Conservation (phyloP, 108 stramenopile species). For the Skeletonema marinoi region DNA sequence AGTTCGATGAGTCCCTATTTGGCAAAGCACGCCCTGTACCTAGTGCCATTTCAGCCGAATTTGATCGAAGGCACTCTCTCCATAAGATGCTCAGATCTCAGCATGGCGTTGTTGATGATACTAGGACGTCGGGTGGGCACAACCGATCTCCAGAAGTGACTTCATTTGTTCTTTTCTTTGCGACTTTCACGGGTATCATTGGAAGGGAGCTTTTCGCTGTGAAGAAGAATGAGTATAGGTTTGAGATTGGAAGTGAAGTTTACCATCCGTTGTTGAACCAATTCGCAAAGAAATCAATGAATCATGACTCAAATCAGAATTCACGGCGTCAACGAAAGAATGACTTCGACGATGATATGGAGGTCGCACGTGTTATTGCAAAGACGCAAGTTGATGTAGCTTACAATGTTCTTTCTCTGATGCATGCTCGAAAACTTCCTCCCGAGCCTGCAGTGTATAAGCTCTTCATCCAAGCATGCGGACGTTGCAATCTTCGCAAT, state of each 20-base stretch:
- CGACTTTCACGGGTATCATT: conserved; percentile 67
- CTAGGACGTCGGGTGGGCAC: conserved; percentile 31
- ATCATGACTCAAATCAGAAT: neutral
- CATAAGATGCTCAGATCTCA: conserved; percentile 50
- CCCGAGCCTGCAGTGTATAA: conserved; percentile 68
- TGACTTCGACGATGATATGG: conserved; percentile 54
- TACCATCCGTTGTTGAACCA: neutral
- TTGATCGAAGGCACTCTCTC: conserved; percentile 69
- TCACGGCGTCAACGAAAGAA: neutral
- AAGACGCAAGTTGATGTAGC: conserved; percentile 79
- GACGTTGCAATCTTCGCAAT: conserved; percentile 67
- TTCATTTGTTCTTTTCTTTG: conserved; percentile 78
- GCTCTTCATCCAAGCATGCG: conserved; percentile 82
- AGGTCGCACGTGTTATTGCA: conserved; percentile 71
- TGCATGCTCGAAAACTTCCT: conserved; percentile 53
- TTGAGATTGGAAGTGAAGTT: neutral
- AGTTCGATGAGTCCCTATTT: conserved; percentile 56
- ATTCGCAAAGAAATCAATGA: neutral
- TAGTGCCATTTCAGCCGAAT: conserved; percentile 75
- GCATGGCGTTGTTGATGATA: conserved; percentile 17
- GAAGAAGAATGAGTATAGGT: conserved; percentile 13
- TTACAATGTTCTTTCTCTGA: conserved; percentile 63
- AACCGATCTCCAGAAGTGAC: conserved; percentile 63
- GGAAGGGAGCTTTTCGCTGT: conserved; percentile 50
- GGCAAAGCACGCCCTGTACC: conserved; percentile 76